Evolutionary conservation across 352 stramenopile species (phyloP), one percentile per base, ranked within the genome.

Genomic region (Globisporangium paddicum): DNA sequence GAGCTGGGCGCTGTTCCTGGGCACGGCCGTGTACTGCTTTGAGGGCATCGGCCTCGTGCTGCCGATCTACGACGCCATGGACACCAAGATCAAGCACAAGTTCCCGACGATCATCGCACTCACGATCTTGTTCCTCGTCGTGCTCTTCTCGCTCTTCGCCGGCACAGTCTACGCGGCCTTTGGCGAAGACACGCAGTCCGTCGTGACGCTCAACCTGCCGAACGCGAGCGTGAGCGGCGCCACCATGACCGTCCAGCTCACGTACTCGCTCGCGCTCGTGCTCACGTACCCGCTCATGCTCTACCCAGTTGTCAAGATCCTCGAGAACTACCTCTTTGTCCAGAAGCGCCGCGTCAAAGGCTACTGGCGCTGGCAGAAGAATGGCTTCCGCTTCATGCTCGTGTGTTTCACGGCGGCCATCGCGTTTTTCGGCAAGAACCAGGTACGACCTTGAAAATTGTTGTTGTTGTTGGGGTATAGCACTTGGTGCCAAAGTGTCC

Each of bases 211-310:
- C 25, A 84, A 86, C 54, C 37, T 87, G 7, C 74, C 79, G 25
- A 84, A 67, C 28, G 73, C 79, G 34, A 68, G 76, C 46, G 64
- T 68, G 52, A 87, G 76, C 34, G 35, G 72, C 25, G 74, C 73
- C 25, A 87, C 79, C 41, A 82, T 89, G 67, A 71, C 74, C 5
- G 79, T 89, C 28, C 79, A 89, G 62, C 32, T 82, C 25, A 83
- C 76, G 44, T 89, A 86, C 58, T 86, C 79, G 41, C 55, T 89
- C 21, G 79, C 79, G 40, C 75, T 87, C 10, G 69, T 89, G 60
- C 69, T 89, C 50, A 87, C 79, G 64, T 89, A 89, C 60, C 79
- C 79, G 19, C 71, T 89, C 25, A 87, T 89, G 76, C 54, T 89
- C 25, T 89, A 87, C 59, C 79, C 79, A 8, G 79, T 85, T 38